Conservation (phyloP, 1,284 basidiomycete species). For the Boletus mariae region DNA sequence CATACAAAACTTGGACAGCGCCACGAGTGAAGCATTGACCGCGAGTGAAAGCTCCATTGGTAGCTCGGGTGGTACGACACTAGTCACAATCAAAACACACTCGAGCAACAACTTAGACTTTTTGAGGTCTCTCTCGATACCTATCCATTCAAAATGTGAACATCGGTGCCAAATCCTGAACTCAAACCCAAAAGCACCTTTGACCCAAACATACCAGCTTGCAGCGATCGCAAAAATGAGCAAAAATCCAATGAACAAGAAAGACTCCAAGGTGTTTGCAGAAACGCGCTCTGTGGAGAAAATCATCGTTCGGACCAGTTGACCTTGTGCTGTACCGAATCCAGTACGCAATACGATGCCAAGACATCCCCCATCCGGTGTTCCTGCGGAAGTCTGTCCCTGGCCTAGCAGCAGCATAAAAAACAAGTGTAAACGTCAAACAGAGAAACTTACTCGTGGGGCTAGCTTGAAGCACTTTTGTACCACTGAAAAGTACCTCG, state of each 20-base stretch:
- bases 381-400: conserved; percentile 47
- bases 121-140: conserved; percentile 85
- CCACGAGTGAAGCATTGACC: conserved; percentile 91
- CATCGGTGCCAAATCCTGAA: neutral
- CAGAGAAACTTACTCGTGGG: conserved; percentile 39
- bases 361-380: conserved; percentile 87
- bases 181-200: conserved; percentile 53
- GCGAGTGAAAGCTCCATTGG: conserved; percentile 96
- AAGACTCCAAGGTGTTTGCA: conserved; percentile 90
- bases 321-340: conserved; percentile 93
- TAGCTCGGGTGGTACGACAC: conserved; percentile 91
- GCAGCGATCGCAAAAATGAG: conserved; percentile 95
- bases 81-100: conserved; percentile 92
- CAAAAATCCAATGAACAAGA: conserved; percentile 94
- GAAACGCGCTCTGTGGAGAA: conserved; percentile 94
- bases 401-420: conserved; percentile 29
- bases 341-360: conserved; percentile 92
- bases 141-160: conserved; percentile 28
- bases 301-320: conserved; percentile 95
- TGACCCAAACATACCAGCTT: conserved; percentile 94
- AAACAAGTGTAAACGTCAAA: neutral
- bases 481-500: conserved; percentile 88
- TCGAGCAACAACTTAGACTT: conserved; percentile 92
- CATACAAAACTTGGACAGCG: conserved; percentile 85
- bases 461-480: conserved; percentile 86